Conservation (phyloP, 345 rosid genomes). For the Corchorus capsularis region DNA sequence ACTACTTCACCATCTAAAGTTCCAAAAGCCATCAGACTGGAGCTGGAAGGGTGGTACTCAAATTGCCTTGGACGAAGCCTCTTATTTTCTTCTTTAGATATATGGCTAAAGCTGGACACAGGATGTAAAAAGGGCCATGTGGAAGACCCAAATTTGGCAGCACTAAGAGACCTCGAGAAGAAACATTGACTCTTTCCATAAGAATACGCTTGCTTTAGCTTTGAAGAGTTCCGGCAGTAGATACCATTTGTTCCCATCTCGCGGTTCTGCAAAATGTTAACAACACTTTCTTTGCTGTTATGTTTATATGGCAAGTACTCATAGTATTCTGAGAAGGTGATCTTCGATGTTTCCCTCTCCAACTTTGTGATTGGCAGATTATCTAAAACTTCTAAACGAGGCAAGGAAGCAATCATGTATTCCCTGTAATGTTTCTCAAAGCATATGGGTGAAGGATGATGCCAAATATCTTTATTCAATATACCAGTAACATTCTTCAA, state of each 20-base stretch:
- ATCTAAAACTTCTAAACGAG: constrained; percentile 48
- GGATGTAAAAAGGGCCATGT: constrained; percentile 47
- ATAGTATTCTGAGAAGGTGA: constrained; percentile 36
- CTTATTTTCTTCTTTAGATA: constrained; percentile 37
- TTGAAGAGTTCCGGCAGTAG: constrained; percentile 32
- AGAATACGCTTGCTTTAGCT: constrained; percentile 30
- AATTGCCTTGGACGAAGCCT: constrained; percentile 59
- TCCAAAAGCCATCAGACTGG: constrained; percentile 58
- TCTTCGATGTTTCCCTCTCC: constrained; percentile 45
- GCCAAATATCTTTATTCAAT: constrained; percentile 37
- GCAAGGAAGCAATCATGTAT: constrained; percentile 49
- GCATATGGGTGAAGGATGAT: constrained; percentile 56
- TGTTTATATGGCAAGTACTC: constrained; percentile 50
- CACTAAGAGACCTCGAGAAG: constrained; percentile 50
- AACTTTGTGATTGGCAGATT: constrained; percentile 35
- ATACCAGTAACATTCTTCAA: constrained; percentile 9
- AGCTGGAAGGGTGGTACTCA: constrained; percentile 53
- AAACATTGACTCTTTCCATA: constrained; percentile 33
- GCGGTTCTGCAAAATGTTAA: constrained; percentile 43
- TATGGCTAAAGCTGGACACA: constrained; percentile 32
- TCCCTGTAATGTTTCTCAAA: constrained; percentile 58
- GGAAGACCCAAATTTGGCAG: constrained; percentile 49
- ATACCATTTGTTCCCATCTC: constrained; percentile 40
- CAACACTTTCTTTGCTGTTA: constrained; percentile 39
- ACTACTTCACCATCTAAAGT: constrained; percentile 59